Evolutionary conservation across 352 stramenopile genomes (phyloP).

Genomic region (Globisporangium parvum): DNA sequence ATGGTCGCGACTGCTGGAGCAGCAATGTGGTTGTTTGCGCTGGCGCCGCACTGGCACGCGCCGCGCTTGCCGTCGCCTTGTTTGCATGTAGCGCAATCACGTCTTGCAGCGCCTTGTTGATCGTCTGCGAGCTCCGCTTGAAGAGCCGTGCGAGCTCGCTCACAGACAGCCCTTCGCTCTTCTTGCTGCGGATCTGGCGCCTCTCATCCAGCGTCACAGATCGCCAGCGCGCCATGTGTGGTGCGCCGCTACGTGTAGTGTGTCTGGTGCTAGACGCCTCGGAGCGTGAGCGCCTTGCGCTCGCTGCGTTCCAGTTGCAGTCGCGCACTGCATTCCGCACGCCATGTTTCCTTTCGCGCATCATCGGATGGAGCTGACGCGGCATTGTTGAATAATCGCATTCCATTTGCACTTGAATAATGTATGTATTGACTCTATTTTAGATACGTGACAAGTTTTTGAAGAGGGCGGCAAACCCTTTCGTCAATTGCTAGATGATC

Average conservation of each 20-base stretch:
- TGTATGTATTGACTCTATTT: too few species aligned
- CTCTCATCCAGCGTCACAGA: slow-evolving; percentile 37
- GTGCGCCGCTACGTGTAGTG: neutral
- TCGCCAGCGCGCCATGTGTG: slow-evolving; percentile 33
- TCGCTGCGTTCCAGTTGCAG: too few species aligned
- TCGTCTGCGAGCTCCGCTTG: slow-evolving; percentile 30
- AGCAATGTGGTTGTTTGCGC: neutral
- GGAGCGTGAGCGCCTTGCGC: too few species aligned
- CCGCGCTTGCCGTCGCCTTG: neutral
- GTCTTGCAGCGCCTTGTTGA: slow-evolving; percentile 30
- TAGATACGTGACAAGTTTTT: too few species aligned
- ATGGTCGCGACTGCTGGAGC: neutral
- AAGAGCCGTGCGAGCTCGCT: slow-evolving; percentile 27
- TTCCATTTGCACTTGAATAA: too few species aligned
- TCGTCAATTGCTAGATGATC: neutral
- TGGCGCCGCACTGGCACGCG: neutral
- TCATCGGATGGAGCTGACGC: too few species aligned
- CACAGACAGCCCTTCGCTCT: slow-evolving; percentile 28
- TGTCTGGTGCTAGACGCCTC: neutral
- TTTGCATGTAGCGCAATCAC: neutral
- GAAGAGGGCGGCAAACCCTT: too few species aligned
- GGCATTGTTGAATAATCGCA: too few species aligned
- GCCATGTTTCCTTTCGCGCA: too few species aligned
- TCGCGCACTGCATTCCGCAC: too few species aligned
- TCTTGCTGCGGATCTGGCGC: slow-evolving; percentile 31